A percentile compares a stretch with the other conserved stretches of the same genome.
Conservation (phyloP, 768 basidiomycete genomes). For the Boletellus emodensis region DNA sequence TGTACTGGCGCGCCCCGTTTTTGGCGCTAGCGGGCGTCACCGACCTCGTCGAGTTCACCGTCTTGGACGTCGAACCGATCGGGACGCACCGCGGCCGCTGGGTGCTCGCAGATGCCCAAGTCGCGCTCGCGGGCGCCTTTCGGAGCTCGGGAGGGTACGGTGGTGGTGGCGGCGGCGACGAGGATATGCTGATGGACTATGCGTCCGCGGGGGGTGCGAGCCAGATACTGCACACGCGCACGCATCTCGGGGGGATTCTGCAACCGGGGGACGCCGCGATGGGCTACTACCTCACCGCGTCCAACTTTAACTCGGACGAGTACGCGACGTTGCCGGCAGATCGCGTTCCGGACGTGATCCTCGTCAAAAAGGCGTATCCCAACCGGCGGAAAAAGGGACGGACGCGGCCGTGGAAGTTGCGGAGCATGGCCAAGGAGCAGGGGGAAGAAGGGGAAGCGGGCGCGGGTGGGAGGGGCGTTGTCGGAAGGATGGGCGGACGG, state of each 20-base stretch:
- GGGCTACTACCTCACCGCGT: slow-evolving; percentile 83
- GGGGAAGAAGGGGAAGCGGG: slow-evolving; percentile 84
- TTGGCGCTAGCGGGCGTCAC: slow-evolving; percentile 74
- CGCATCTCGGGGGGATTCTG: slow-evolving; percentile 88
- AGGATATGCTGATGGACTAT: slow-evolving; percentile 55
- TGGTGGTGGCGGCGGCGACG: slow-evolving; percentile 25
- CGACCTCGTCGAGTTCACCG: slow-evolving; percentile 91
- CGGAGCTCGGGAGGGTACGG: slow-evolving; percentile 44
- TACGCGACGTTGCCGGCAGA: slow-evolving; percentile 64
- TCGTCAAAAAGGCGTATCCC: slow-evolving; percentile 95
- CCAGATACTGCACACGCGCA: slow-evolving; percentile 92
- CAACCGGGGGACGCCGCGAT: slow-evolving; percentile 94
- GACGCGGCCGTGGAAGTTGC: slow-evolving; percentile 80
- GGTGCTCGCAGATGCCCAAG: slow-evolving; percentile 85
- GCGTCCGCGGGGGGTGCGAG: slow-evolving; percentile 56
- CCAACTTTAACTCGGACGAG: slow-evolving; percentile 91
- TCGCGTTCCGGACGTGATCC: slow-evolving; percentile 84
- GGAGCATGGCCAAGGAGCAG: slow-evolving; percentile 89
- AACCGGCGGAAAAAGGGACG: slow-evolving; percentile 88
- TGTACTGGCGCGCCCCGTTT: slow-evolving; percentile 94
- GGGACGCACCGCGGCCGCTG: slow-evolving; percentile 65
- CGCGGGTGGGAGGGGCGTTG: slow-evolving; percentile 67
- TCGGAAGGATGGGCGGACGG: slow-evolving; percentile 84
- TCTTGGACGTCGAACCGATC: slow-evolving; percentile 90
- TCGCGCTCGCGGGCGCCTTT: slow-evolving; percentile 80